Conservation (phyloP, 192 early-diverging fungal species). For the Haplosporangium gracile region DNA sequence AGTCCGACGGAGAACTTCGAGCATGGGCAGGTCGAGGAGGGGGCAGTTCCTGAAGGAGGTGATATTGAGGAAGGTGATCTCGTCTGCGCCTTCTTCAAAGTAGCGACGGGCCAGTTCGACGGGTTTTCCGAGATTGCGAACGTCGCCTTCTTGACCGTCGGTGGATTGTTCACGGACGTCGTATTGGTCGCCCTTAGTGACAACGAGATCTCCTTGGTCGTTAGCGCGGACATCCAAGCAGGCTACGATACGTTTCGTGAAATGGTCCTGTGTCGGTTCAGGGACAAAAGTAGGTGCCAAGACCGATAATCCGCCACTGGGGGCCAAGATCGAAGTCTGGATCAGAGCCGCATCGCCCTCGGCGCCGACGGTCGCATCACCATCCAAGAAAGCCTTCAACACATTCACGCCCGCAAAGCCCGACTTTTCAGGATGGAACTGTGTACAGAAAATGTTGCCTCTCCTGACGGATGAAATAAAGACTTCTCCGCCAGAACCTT, state of each 20-base stretch:
- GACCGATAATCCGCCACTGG: slow-evolving; percentile 33
- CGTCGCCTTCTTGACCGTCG: slow-evolving; percentile 55
- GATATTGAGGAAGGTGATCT: slow-evolving; percentile 99
- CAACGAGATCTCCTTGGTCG: slow-evolving; percentile 97
- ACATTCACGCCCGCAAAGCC: slow-evolving; percentile 90
- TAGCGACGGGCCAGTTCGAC: slow-evolving; percentile 94
- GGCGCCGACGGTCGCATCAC: slow-evolving; percentile 40
- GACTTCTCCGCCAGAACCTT: slow-evolving; percentile 78
- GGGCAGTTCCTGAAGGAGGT: slow-evolving; percentile 96
- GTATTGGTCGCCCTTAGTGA: slow-evolving; percentile 99
- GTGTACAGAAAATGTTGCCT: slow-evolving; percentile 95
- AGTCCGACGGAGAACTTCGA: slow-evolving; percentile 90
- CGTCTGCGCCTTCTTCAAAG: slow-evolving; percentile 97
- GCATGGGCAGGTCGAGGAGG: slow-evolving; percentile 93
- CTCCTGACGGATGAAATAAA: slow-evolving; percentile 88
- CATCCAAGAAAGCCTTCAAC: slow-evolving; percentile 84
- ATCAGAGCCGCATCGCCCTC: slow-evolving; percentile 18
- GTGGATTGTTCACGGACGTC: slow-evolving; percentile 88
- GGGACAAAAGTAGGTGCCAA: slow-evolving; percentile 35
- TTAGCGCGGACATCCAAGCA: slow-evolving; percentile 98
- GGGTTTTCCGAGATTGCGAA: slow-evolving; percentile 97
- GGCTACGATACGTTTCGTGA: slow-evolving; percentile 95
- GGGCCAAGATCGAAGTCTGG: slow-evolving; percentile 1
- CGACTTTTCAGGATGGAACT: slow-evolving; percentile 99
- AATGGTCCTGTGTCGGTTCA: slow-evolving; percentile 59